Evolutionary conservation across 2,329 filamentous ascomycete species (phyloP).

Genomic region (Diaporthe longicolla): DNA sequence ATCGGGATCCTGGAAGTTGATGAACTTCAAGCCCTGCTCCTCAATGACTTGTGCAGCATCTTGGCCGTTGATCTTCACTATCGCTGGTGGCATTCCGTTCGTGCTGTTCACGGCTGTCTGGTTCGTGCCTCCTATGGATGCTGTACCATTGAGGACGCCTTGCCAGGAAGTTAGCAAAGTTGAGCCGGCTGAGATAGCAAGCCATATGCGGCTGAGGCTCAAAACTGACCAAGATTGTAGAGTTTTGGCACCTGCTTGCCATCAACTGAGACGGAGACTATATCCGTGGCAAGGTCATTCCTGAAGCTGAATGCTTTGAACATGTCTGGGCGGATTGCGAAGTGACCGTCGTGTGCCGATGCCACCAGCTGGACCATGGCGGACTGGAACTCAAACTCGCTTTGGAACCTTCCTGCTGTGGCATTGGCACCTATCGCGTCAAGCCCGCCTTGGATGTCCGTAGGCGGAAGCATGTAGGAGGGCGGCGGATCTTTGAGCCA

Average conservation of each 20-base stretch:
- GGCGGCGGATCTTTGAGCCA: constrained; percentile 66
- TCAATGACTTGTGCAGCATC: constrained; percentile 65
- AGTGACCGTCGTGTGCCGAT: constrained; percentile 76
- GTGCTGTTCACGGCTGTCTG: constrained; percentile 21
- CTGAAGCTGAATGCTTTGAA: constrained; percentile 66
- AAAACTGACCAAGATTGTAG: constrained; percentile 62
- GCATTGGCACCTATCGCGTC: constrained; percentile 61
- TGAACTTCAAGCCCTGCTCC: constrained; percentile 59
- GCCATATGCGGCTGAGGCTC: not conserved
- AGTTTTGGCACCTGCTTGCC: constrained; percentile 71
- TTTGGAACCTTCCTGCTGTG: constrained; percentile 58
- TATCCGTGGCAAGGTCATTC: constrained; percentile 50
- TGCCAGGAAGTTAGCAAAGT: constrained; percentile 12
- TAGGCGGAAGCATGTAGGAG: constrained; percentile 62
- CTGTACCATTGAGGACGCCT: constrained; percentile 55
- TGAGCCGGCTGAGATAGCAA: not conserved
- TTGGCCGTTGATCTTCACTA: constrained; percentile 70
- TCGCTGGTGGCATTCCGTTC: constrained; percentile 57
- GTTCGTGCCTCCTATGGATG: constrained; percentile 38
- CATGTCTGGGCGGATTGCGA: constrained; percentile 67
- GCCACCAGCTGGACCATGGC: constrained; percentile 68
- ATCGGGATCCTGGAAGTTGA: constrained; percentile 68
- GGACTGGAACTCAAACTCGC: constrained; percentile 68
- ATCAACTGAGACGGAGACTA: constrained; percentile 74
- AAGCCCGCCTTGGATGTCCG: constrained; percentile 63